Evolutionary conservation across 495 filamentous ascomycete genomes (phyloP), one percentile per base, ranked within the genome.

Genomic region (Tuber umbilicatum): DNA sequence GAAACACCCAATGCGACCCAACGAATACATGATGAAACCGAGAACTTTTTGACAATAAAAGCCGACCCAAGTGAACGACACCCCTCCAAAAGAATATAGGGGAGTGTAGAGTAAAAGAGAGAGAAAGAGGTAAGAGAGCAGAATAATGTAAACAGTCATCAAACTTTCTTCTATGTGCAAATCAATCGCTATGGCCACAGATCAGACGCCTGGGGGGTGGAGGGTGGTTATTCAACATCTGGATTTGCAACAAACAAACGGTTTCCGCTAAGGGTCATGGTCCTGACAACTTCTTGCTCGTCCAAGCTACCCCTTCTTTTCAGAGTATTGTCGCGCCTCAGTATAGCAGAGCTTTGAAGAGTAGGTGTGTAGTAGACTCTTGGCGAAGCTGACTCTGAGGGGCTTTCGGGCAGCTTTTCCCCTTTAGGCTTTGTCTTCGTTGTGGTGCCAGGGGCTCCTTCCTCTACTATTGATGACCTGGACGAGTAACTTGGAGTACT

Each of bases 191-290:
- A 70, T 76, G 75, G 72, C n/a, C 23, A 12, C 42, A 27, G 35
- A n/a, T 64, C 41, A 47, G 16, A 16, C 41, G 27, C n/a, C n/a
- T 35, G 39, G 3, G 47, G n/a, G 21, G 7, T 12, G 35, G 3
- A 41, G 71, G 7, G 67, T 27, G 27, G 42, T n/a, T 55, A 47
- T 40, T 64, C 76, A 64, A 79, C 69, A 83, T 99, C 95, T 37
- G 95, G 95, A 83, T 99, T 99, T 31, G 96, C 96, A 80, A 99
- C 94, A 79, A 93, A 97, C 73, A 99, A 85, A 72, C 94, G 88
- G 31, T 90, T 92, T 4, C 87, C 82, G 31, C 90, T 92, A 64
- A 91, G 89, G 43, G 92, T 93, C 90, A 97, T 93, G 6, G 90
- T 90, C 75, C 87, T 89, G 27, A 71, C 37, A 92, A 92, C 81